These are phyloP conservation scores for Cruciata laevipes DNA, from an alignment of 257 asterid genomes.

Conservation along the genomic window DNA sequence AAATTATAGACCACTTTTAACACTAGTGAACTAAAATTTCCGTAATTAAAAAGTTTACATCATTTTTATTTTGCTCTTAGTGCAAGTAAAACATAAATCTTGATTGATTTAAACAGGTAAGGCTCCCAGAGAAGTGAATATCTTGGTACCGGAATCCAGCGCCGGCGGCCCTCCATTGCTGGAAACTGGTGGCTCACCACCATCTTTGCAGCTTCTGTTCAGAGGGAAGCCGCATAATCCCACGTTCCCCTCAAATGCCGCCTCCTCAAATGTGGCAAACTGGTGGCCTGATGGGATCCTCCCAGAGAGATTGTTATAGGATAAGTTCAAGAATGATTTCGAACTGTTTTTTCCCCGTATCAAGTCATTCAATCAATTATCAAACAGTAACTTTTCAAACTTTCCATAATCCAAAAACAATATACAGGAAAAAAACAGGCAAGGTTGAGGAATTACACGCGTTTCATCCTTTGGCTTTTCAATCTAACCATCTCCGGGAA, in stretches of 20 bases:
- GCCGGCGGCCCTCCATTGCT: not conserved
- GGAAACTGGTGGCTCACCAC: not conserved
- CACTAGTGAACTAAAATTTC: no score
- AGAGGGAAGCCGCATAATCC: conserved; percentile 48
- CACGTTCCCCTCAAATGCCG: conserved; percentile 29
- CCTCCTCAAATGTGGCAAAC: conserved; percentile 26
- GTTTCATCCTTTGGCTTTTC: not conserved
- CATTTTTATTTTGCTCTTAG: no score
- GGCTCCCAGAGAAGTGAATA: conserved; percentile 36
- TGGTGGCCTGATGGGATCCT: conserved; percentile 34
- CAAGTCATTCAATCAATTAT: not conserved
- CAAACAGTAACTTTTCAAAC: not conserved
- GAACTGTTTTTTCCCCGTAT: conserved; percentile 16
- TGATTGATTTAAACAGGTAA: no score
- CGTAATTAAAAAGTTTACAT: no score
- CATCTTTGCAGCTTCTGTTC: conserved; percentile 19
- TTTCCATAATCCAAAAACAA: not conserved
- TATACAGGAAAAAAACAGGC: not conserved
- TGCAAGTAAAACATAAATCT: no score
- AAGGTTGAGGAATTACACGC: not conserved
- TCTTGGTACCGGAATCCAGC: not conserved
- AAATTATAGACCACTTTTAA: no score
- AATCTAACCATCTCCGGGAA: no score
- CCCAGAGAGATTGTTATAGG: conserved; percentile 35
- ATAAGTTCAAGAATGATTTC: conserved; percentile 39